phyloP scores from a whole-genome alignment of 192 early-diverging fungal species.

The Pilaira anomala region DNA sequence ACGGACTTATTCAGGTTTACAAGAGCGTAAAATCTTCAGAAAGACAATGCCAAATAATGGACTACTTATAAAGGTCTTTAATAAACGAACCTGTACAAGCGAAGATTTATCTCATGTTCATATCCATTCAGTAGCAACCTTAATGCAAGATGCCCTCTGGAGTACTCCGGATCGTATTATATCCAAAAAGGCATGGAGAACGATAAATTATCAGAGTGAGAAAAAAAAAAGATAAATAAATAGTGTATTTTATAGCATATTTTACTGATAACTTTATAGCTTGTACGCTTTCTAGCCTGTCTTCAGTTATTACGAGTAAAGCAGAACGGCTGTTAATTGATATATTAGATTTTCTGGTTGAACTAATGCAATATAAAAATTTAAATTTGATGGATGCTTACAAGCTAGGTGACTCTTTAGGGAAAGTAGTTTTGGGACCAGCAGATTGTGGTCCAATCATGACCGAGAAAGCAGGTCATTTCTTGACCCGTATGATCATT shows the following conservation, averaged over 20 bases:
- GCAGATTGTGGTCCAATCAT: conserved; percentile 27
- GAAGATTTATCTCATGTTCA: conserved; percentile 20
- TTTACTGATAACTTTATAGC: conserved; percentile 13
- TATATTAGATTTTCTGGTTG: conserved; percentile 33
- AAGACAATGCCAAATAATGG: conserved; percentile 33
- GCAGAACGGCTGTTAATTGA: conserved; percentile 25
- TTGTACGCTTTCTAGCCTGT: conserved; percentile 28
- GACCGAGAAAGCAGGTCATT: conserved; percentile 28
- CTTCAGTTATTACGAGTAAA: conserved; percentile 7
- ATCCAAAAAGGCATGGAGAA: conserved; percentile 32
- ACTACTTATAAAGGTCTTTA: conserved; percentile 31
- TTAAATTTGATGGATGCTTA: conserved; percentile 28
- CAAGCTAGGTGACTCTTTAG: conserved; percentile 29
- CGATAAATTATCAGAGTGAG: conserved; percentile 36
- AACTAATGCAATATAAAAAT: conserved; percentile 29
- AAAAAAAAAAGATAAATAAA: not conserved
- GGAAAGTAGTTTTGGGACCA: conserved; percentile 31
- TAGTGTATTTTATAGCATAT: not conserved
- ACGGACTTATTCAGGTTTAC: conserved; percentile 27
- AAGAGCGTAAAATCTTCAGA: conserved; percentile 30
- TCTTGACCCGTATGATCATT: conserved; percentile 30
- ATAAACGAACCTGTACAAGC: conserved; percentile 15
- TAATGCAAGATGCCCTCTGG: conserved; percentile 34
- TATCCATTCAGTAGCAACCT: conserved; percentile 30
- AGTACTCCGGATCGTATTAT: conserved; percentile 28